A percentile compares a stretch with the other conserved stretches of the same genome.
phyloP scores from a whole-genome alignment of 495 filamentous ascomycete genomes.

The Penicillium tannophilum region DNA sequence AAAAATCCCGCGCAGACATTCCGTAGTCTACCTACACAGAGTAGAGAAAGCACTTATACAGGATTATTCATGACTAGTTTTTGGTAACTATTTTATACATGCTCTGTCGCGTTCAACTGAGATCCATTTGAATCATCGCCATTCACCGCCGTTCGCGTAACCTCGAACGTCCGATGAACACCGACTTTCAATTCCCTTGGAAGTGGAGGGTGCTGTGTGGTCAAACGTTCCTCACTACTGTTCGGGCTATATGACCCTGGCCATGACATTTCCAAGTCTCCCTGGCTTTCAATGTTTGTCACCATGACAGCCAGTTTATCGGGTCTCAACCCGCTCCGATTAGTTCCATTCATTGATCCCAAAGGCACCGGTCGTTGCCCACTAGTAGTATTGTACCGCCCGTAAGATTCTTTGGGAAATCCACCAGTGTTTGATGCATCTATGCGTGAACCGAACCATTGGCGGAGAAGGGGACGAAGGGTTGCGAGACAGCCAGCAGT shows the following conservation, averaged over 20 bases:
- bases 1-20: too few relatives aligned
- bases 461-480: constrained; percentile 48
- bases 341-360: constrained; percentile 33
- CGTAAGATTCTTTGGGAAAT: constrained; percentile 29
- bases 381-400: constrained; percentile 20
- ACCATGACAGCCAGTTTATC: constrained; percentile 43
- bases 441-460: constrained; percentile 32
- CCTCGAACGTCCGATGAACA: constrained; percentile 40
- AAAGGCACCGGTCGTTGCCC: constrained; percentile 29
- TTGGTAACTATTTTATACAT: constrained; percentile 25
- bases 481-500: constrained; percentile 50
- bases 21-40: too few relatives aligned
- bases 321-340: constrained; percentile 29
- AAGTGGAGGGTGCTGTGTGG: constrained; percentile 16
- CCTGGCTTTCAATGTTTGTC: constrained; percentile 40
- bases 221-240: constrained; percentile 41
- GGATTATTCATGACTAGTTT: too few relatives aligned
- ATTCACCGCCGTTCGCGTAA: constrained; percentile 31
- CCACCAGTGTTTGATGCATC: constrained; percentile 24
- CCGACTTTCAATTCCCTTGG: constrained; percentile 29
- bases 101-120: constrained; percentile 21
- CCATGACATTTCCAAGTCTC: constrained; percentile 25
- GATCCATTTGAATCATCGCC: constrained; percentile 13
- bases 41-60: too few relatives aligned
- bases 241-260: constrained; percentile 20